Conservation (phyloP, 305 asterid genomes). For the Ajuga reptans region DNA sequence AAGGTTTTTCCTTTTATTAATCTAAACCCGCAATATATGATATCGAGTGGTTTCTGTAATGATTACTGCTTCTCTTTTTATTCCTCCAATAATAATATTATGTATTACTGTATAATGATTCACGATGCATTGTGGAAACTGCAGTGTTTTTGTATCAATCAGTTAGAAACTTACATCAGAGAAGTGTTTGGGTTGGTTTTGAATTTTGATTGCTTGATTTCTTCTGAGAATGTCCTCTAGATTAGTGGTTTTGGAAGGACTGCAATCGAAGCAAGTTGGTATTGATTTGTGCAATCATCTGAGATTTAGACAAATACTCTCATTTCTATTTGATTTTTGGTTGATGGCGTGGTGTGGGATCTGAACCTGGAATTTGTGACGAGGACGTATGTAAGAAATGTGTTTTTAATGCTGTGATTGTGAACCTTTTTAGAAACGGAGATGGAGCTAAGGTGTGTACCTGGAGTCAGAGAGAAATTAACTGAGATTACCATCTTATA, state of each 20-base stretch:
- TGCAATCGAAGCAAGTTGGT: neutral
- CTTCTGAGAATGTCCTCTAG: neutral
- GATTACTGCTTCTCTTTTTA: neutral
- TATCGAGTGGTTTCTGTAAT: neutral
- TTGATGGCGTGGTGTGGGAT: constrained; percentile 14
- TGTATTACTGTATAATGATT: neutral
- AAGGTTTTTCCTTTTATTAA: neutral
- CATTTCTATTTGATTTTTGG: neutral
- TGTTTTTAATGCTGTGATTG: neutral
- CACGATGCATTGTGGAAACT: neutral
- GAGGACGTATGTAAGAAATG: constrained; percentile 7
- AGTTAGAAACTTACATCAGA: neutral
- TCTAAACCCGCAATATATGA: neutral
- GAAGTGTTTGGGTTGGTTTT: neutral
- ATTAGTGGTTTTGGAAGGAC: neutral
- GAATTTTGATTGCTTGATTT: constrained; percentile 11
- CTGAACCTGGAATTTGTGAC: neutral
- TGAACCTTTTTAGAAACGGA: neutral
- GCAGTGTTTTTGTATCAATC: neutral
- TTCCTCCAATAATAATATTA: neutral
- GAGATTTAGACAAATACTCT: neutral
- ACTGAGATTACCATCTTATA: neutral
- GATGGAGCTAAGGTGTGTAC: neutral
- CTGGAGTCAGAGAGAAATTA: too few species aligned
- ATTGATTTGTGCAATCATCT: neutral